Evolutionary conservation across 2,329 filamentous ascomycete species (phyloP), one percentile per base, ranked within the genome.

Genomic region (Aspergillus calidoustus): DNA sequence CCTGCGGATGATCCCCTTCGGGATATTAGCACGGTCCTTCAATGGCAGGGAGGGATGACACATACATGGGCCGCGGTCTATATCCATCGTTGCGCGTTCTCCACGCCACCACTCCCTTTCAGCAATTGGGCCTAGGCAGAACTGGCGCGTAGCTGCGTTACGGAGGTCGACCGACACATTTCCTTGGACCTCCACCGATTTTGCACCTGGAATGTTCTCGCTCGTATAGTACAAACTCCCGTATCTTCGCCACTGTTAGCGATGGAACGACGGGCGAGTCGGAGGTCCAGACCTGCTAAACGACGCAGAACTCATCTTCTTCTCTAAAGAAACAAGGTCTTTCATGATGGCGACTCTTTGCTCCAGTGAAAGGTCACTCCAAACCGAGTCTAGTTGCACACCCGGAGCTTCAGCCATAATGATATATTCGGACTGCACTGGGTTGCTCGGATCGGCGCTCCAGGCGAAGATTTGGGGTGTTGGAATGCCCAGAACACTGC

Each of bases 61-160:
- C 74, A 60, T 68, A 80, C 77, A 81, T 51, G 77, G 78, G n/a
- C 79, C 78, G 49, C 76, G 71, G 65, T 79, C 74, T 57, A 77
- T 71, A 31, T 64, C 41, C 70, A 78, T 76, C 7, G 46, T 61
- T 47, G 71, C 68, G 48, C 76, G 71, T 64, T 77, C 69, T 58
- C 70, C 70, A 7, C 68, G 68, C 78, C 74, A 80, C 64, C 77
- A 77, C 17, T 62, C 65, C 55, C 64, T 69, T 22, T 73, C 68
- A 17, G 72, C 72, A 34, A 76, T 71, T 61, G 78, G 77, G 3
- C 77, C 76, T 60, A 80, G 77, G 30, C 63, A 69, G 57, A 79
- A 80, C 47, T 66, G 72, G 43, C 69, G 64, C 57, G 62, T 63
- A 19, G 75, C 71, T 49, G 67, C 63, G 61, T 68, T 66, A 28